A percentile compares a stretch with the other conserved stretches of the same genome.
Evolutionary conservation across 192 early-diverging fungal species (phyloP).

Genomic region (Spizellomyces sp.): DNA sequence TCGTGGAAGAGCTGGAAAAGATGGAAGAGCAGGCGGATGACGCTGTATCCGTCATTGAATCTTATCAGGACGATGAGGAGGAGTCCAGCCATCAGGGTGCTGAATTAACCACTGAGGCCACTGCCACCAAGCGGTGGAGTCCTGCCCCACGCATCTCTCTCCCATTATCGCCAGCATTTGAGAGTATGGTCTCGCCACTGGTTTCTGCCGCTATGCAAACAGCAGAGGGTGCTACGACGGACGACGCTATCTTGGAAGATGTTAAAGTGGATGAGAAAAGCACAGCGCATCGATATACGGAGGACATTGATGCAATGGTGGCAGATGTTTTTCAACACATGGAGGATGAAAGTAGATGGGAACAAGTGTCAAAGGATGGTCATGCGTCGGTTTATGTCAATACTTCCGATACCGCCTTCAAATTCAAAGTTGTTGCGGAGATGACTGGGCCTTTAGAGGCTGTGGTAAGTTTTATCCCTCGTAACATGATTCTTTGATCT

Average conservation of each 20-base stretch:
- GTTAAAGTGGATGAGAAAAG: not conserved
- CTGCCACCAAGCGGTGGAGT: not conserved
- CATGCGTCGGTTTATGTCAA: not conserved
- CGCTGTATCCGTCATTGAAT: not conserved
- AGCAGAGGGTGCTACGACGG: not conserved
- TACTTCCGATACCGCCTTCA: conserved; percentile 6
- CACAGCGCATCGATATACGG: conserved; percentile 2
- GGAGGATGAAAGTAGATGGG: not conserved
- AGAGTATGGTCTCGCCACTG: conserved; percentile 20
- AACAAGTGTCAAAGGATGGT: not conserved
- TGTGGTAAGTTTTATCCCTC: too few relatives aligned
- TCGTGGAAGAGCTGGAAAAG: conserved; percentile 3
- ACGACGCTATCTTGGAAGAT: not conserved
- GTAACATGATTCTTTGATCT: too few relatives aligned
- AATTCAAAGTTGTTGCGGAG: conserved; percentile 8
- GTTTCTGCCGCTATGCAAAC: not conserved
- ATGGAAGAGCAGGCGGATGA: not conserved
- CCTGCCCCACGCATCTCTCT: conserved; percentile 11
- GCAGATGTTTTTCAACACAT: conserved; percentile 1
- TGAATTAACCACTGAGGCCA: too few relatives aligned
- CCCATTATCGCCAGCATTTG: not conserved
- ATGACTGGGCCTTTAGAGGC: not conserved
- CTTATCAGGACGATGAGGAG: too few relatives aligned
- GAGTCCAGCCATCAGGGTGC: too few relatives aligned
- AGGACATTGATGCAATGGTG: conserved; percentile 13